phyloP scores from a whole-genome alignment of 1,139 yeast genomes.

The Wickerhamomyces sp. region DNA sequence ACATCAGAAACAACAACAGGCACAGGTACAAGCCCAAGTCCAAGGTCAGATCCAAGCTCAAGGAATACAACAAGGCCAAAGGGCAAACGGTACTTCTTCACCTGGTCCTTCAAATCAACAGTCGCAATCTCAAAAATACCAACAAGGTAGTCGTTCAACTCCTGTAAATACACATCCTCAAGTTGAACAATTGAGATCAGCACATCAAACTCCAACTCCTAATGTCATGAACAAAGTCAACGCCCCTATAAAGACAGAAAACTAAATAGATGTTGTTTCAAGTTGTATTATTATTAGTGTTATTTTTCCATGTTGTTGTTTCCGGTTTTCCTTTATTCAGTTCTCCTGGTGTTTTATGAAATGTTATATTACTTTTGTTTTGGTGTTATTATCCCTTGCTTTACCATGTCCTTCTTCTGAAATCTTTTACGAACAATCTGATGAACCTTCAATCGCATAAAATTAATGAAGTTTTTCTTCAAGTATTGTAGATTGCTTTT shows the following conservation, averaged over 20 bases:
- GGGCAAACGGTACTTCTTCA: neutral
- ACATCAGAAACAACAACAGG: conserved; percentile 25
- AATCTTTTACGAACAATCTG: neutral
- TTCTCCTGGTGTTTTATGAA: neutral
- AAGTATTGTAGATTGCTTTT: too few species aligned
- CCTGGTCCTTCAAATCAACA: neutral
- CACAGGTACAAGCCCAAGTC: conserved; percentile 10
- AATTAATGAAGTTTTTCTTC: too few species aligned
- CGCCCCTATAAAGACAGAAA: conserved; percentile 8
- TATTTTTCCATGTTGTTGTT: neutral
- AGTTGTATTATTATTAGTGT: neutral
- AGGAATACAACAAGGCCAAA: conserved; percentile 1
- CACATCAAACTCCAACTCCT: conserved; percentile 5
- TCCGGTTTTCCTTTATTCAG: neutral
- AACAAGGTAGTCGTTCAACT: neutral
- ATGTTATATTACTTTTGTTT: too few species aligned
- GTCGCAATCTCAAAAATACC: too few species aligned
- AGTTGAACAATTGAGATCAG: neutral
- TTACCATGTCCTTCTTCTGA: neutral
- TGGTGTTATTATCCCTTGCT: neutral
- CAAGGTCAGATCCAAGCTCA: conserved; percentile 9
- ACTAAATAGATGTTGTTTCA: neutral
- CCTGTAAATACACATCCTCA: neutral
- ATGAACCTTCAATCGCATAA: neutral
- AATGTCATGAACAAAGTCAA: conserved; percentile 2